Evolutionary conservation across 164 flowering plant genomes (phyloP).

Genomic region (Macadamia tetraphylla): DNA sequence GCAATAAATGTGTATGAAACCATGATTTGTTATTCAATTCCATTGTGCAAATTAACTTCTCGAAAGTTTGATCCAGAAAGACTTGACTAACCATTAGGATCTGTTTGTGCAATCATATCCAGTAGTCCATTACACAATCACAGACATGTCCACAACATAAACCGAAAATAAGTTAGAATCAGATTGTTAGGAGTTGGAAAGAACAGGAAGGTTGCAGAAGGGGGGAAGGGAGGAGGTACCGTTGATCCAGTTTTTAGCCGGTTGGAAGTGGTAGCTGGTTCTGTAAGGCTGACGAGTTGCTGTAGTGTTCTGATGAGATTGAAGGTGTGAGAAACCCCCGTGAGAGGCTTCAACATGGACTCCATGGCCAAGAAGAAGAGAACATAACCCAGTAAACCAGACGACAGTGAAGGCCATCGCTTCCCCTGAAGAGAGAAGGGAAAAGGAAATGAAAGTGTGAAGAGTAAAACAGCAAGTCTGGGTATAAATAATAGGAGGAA

Average conservation of each 20-base stretch:
- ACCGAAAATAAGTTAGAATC: conserved; percentile 5
- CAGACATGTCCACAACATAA: conserved; percentile 2
- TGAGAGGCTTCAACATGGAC: conserved; percentile 15
- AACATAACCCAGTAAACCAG: conserved; percentile 8
- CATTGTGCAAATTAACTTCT: no score
- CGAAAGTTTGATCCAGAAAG: neutral
- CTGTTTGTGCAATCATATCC: conserved; percentile 11
- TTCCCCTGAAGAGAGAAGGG: neutral
- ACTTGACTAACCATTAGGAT: conserved; percentile 32
- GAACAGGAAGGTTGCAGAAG: neutral
- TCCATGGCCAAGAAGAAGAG: conserved; percentile 6
- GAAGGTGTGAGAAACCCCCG: conserved; percentile 8
- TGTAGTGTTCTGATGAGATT: conserved; percentile 4
- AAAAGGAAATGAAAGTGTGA: no score
- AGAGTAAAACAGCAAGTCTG: no score
- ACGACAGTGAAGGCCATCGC: conserved; percentile 6
- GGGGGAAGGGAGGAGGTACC: conserved; percentile 16
- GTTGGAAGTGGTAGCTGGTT: conserved; percentile 40
- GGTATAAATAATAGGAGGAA: no score
- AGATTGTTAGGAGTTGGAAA: neutral
- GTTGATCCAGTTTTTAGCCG: conserved; percentile 43
- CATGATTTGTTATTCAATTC: neutral
- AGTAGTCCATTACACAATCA: neutral
- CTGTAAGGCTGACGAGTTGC: conserved; percentile 22
- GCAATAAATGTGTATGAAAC: neutral